phyloP scores from a whole-genome alignment of 176 grass and related monocot genomes.

The Oryza glumipatula region DNA sequence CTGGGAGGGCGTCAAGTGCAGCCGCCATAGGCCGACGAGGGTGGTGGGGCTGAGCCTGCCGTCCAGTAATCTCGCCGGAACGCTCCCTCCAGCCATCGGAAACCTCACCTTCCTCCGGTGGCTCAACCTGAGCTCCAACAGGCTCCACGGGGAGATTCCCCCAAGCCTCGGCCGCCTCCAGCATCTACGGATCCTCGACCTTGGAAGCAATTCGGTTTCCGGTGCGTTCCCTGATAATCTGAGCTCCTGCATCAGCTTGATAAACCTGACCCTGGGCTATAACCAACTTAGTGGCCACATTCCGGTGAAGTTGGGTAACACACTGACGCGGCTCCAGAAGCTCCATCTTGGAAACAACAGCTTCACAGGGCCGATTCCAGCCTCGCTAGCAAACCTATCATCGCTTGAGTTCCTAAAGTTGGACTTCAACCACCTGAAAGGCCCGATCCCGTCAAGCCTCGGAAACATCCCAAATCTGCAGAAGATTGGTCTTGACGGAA shows the following conservation, averaged over 20 bases:
- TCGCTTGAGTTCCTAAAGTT: not conserved
- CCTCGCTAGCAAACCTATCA: not conserved
- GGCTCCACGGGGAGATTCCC: too few relatives aligned
- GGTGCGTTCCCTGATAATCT: not conserved
- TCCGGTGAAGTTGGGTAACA: not conserved
- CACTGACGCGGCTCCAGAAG: fast-evolving
- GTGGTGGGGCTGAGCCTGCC: slow-evolving; percentile 15
- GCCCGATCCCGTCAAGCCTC: not conserved
- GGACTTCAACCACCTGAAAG: too few relatives aligned
- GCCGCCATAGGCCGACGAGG: not conserved
- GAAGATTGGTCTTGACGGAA: not conserved
- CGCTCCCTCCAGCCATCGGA: not conserved
- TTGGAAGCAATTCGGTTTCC: not conserved
- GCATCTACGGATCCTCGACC: not conserved
- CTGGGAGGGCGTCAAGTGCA: slow-evolving; percentile 23
- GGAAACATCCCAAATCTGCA: not conserved
- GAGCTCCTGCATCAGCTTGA: not conserved
- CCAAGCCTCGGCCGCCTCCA: not conserved
- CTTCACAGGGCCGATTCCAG: not conserved
- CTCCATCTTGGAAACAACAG: not conserved
- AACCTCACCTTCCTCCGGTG: not conserved
- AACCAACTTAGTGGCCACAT: not conserved
- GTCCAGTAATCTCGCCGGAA: not conserved
- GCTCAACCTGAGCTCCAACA: not conserved
- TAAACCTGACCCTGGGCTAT: not conserved